A percentile compares a stretch with the other conserved stretches of the same genome.
phyloP scores from a whole-genome alignment of 1,284 basidiomycete species.

The Boletus smithii region DNA sequence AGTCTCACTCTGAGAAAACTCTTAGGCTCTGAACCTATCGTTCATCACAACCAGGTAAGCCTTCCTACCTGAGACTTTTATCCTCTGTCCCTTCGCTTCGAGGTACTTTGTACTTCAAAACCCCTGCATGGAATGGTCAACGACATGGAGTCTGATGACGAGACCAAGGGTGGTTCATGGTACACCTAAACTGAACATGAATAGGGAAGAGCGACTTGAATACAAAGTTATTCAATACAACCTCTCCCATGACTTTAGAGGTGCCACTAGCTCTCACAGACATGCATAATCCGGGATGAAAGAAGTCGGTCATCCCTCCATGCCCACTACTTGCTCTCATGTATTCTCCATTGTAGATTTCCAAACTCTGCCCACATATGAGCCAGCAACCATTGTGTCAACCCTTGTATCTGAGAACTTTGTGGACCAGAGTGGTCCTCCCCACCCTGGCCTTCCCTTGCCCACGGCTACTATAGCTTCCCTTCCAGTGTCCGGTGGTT shows the following conservation, averaged over 20 bases:
- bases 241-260: slow-evolving; percentile 34
- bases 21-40: too few species aligned
- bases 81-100: too few species aligned
- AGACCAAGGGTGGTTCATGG: too few species aligned
- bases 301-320: slow-evolving; percentile 20
- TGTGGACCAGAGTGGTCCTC: slow-evolving; percentile 27
- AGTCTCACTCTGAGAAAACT: too few species aligned
- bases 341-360: slow-evolving; percentile 20
- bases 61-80: too few species aligned
- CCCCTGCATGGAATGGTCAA: too few species aligned
- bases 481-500: slow-evolving; percentile 19
- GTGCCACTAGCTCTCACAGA: slow-evolving; percentile 25
- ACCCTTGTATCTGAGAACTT: slow-evolving; percentile 31
- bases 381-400: slow-evolving; percentile 30
- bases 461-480: slow-evolving; percentile 28
- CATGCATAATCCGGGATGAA: slow-evolving; percentile 27
- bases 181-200: too few species aligned
- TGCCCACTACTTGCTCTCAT: slow-evolving; percentile 1
- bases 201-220: slow-evolving; percentile 36
- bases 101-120: too few species aligned
- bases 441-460: slow-evolving; percentile 23
- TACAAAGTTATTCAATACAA: slow-evolving; percentile 37
- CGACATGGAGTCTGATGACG: too few species aligned
- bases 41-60: too few species aligned
- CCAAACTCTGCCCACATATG: slow-evolving; percentile 33